Conservation (phyloP, 2,329 filamentous ascomycete species). For the Sporothrix curviconia region DNA sequence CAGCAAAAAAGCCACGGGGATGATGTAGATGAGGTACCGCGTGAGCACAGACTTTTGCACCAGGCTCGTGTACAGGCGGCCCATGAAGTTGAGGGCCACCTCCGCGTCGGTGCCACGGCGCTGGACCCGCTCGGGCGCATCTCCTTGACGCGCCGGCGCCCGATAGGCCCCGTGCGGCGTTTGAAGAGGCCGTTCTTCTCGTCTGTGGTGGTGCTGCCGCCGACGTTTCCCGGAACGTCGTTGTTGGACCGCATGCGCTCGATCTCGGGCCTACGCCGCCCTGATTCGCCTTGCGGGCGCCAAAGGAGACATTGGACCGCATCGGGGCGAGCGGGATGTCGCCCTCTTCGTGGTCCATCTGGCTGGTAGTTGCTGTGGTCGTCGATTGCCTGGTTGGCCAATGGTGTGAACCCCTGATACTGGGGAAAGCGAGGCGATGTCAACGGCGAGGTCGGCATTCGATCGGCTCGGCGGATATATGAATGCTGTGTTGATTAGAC, state of each 20-base stretch:
- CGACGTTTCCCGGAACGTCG: constrained; percentile 23
- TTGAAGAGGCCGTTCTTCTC: constrained; percentile 44
- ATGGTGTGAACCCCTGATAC: constrained; percentile 21
- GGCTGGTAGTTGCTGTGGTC: constrained; percentile 17
- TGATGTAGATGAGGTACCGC: constrained; percentile 61
- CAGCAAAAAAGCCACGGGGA: constrained; percentile 56
- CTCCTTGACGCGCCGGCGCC: constrained; percentile 44
- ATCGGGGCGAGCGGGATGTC: constrained; percentile 52
- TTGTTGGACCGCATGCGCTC: constrained; percentile 8
- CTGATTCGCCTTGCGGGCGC: constrained; percentile 34
- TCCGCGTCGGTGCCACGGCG: constrained; percentile 41
- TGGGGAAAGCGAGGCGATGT: constrained; percentile 21
- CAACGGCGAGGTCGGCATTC: constrained; percentile 16
- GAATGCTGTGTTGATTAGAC: not conserved
- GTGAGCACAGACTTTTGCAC: constrained; percentile 57
- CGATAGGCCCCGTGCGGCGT: constrained; percentile 29
- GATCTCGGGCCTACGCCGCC: constrained; percentile 23
- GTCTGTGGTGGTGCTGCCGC: constrained; percentile 29
- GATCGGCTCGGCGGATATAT: not conserved
- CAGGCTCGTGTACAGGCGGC: constrained; percentile 58
- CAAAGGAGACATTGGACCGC: constrained; percentile 47
- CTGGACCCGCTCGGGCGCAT: constrained; percentile 29
- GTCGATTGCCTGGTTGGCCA: constrained; percentile 13
- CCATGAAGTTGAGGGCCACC: constrained; percentile 56
- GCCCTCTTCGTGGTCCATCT: constrained; percentile 28